These are phyloP conservation scores for Selaginella tamariscina DNA, from an alignment of 75 land plant species.

Conservation along the genomic window DNA sequence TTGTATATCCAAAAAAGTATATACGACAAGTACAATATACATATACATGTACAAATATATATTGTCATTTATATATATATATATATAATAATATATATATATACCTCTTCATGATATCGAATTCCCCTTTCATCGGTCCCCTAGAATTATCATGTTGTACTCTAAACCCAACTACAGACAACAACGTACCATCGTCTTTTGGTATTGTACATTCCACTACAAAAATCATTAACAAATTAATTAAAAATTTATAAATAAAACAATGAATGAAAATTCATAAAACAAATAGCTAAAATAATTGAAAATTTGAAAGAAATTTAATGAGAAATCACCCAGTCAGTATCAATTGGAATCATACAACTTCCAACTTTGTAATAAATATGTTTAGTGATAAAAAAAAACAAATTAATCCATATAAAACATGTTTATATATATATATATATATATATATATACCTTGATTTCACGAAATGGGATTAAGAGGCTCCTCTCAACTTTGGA, in stretches of 20 bases:
- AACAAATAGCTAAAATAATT: no score
- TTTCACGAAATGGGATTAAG: slow-evolving; percentile 77
- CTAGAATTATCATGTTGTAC: slow-evolving; percentile 95
- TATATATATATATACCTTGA: no score
- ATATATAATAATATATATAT: not conserved
- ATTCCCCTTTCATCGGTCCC: slow-evolving; percentile 98
- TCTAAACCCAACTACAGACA: slow-evolving; percentile 75
- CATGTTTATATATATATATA: no score
- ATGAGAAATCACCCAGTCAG: no score
- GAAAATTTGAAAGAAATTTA: no score
- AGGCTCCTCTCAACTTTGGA: slow-evolving; percentile 70
- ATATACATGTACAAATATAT: not conserved
- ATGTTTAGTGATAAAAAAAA: no score
- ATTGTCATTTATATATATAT: not conserved
- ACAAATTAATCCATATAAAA: no score
- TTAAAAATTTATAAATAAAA: no score
- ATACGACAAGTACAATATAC: not conserved
- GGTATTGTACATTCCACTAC: slow-evolving; percentile 85
- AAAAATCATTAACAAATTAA: not conserved
- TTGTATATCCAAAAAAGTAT: not conserved
- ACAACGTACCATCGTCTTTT: slow-evolving; percentile 72
- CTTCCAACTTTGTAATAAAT: no score
- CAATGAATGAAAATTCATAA: no score
- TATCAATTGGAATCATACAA: no score
- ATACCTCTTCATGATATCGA: slow-evolving; percentile 79